A percentile compares a stretch with the other conserved stretches of the same genome.
phyloP scores from a whole-genome alignment of 352 stramenopile genomes.

The Phytopythium montanum region DNA sequence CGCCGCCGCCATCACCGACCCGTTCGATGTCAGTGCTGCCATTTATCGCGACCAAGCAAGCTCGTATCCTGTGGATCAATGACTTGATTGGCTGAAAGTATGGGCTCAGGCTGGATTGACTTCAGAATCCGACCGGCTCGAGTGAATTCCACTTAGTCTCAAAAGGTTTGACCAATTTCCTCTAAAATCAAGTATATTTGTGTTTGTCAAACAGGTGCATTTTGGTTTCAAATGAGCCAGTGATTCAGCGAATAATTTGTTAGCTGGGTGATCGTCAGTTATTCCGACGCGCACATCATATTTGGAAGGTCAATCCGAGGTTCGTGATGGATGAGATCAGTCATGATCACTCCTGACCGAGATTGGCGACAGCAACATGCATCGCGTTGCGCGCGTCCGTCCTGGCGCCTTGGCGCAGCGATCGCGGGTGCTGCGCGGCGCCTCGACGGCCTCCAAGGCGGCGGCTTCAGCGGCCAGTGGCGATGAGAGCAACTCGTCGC shows the following conservation, averaged over 20 bases:
- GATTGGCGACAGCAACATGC: conserved; percentile 3
- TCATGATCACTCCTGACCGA: background rate
- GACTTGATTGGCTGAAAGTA: no score
- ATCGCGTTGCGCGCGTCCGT: background rate
- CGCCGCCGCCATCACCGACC: background rate
- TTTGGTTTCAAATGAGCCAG: no score
- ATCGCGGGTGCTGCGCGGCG: conserved; percentile 10
- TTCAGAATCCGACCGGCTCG: no score
- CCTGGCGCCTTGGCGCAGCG: conserved; percentile 13
- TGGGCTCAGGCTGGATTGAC: no score
- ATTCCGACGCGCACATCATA: background rate
- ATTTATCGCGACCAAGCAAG: no score
- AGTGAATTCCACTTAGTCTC: no score
- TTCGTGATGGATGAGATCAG: background rate
- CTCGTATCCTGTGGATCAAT: no score
- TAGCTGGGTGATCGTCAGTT: background rate
- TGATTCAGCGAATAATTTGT: no score
- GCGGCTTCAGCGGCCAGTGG: background rate
- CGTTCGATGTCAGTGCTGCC: background rate
- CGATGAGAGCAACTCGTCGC: conserved; percentile 65
- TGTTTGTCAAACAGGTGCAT: no score
- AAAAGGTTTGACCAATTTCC: no score
- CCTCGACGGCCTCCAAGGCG: conserved; percentile 1
- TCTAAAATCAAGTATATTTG: no score
- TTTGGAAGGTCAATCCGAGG: no score